Evolutionary conservation across 306 rosid species (phyloP).

Genomic region (Lotus japonicus): DNA sequence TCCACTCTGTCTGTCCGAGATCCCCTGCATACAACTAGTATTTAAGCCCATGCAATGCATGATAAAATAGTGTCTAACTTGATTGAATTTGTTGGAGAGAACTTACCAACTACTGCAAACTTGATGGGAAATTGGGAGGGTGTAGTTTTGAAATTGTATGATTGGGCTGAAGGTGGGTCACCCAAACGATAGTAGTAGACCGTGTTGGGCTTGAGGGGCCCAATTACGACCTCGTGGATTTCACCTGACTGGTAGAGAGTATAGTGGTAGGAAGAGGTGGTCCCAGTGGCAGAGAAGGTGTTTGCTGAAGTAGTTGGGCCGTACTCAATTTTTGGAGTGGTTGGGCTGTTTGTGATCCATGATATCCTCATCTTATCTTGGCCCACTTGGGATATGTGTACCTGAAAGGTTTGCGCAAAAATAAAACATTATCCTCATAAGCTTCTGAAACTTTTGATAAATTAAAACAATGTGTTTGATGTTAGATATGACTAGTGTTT

Average conservation of each 20-base stretch:
- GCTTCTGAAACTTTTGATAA: too few relatives aligned
- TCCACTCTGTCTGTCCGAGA: conserved; percentile 92
- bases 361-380: conserved; percentile 60
- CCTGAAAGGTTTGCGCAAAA: conserved; percentile 56
- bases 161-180: conserved; percentile 27
- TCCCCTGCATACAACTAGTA: conserved; percentile 40
- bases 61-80: too few relatives aligned
- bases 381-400: conserved; percentile 73
- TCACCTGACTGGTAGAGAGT: conserved; percentile 33
- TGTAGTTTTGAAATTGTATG: conserved; percentile 55
- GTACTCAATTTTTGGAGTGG: conserved; percentile 38
- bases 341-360: conserved; percentile 53
- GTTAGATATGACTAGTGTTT: too few relatives aligned
- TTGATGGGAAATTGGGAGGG: conserved; percentile 61
- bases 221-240: conserved; percentile 60
- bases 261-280: conserved; percentile 40
- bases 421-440: too few relatives aligned
- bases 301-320: conserved; percentile 42
- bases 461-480: too few relatives aligned
- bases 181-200: conserved; percentile 64
- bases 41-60: too few relatives aligned
- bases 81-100: too few relatives aligned
- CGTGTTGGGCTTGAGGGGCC: conserved; percentile 53
- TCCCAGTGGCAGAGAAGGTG: conserved; percentile 32
- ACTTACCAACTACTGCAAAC: conserved; percentile 60